A percentile compares a stretch with the other conserved stretches of the same genome.
Evolutionary conservation across 768 basidiomycete species (phyloP).

Genomic region (Tulasnella sp.): DNA sequence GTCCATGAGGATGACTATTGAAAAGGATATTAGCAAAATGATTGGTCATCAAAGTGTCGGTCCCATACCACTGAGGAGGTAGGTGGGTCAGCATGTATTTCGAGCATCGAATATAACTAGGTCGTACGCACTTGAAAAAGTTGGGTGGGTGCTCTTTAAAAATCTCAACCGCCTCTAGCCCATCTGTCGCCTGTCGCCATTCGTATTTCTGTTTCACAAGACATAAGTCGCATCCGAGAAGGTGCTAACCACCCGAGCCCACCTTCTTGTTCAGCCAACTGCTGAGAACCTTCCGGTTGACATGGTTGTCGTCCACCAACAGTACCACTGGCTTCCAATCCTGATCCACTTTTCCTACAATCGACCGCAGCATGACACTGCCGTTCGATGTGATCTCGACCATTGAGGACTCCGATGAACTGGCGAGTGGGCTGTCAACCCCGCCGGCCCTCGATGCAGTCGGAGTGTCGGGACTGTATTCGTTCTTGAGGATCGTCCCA

Average conservation of each 20-base stretch:
- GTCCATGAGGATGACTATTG: constrained; percentile 73
- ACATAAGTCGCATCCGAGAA: constrained; percentile 37
- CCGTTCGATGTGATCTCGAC: constrained; percentile 35
- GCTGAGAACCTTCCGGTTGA: constrained; percentile 68
- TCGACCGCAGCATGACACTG: constrained; percentile 63
- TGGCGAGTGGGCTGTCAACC: background rate
- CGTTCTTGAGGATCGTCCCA: constrained; percentile 18
- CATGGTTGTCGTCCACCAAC: constrained; percentile 84
- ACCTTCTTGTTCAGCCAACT: constrained; percentile 31
- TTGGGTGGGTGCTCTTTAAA: constrained; percentile 53
- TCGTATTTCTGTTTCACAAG: constrained; percentile 50
- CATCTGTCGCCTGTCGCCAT: constrained; percentile 72
- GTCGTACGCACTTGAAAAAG: constrained; percentile 71
- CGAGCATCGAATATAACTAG: background rate
- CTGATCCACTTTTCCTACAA: constrained; percentile 45
- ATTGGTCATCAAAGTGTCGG: background rate
- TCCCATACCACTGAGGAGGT: constrained; percentile 14
- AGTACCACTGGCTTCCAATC: constrained; percentile 48
- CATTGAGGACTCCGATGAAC: constrained; percentile 21
- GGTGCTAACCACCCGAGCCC: constrained; percentile 31
- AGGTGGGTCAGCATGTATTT: background rate
- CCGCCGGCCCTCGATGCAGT: background rate
- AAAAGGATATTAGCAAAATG: background rate
- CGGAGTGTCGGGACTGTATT: background rate
- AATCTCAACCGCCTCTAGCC: constrained; percentile 70